Conservation (phyloP, 192 early-diverging fungal genomes). For the Coemansia sp. region DNA sequence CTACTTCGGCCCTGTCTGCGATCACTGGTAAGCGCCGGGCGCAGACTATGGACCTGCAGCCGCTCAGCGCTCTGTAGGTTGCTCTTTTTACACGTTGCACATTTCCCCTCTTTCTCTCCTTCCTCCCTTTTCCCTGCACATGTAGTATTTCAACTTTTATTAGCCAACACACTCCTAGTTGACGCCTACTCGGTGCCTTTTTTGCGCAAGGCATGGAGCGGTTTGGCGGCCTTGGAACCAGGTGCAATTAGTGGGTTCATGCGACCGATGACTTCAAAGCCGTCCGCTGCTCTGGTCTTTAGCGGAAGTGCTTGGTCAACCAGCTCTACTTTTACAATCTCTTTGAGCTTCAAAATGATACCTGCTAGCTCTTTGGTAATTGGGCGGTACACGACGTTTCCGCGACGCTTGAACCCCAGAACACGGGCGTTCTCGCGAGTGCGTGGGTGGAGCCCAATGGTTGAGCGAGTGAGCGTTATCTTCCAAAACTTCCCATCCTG, state of each 20-base stretch:
- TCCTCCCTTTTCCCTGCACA: not conserved
- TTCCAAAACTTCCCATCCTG: slow-evolving; percentile 52
- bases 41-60: slow-evolving; percentile 35
- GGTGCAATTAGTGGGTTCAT: slow-evolving; percentile 42
- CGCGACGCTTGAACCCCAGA: slow-evolving; percentile 56
- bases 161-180: not conserved
- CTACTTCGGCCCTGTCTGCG: not conserved
- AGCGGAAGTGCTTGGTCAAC: slow-evolving; percentile 35
- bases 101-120: not conserved
- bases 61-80: not conserved
- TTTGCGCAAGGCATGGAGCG: slow-evolving; percentile 35
- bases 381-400: slow-evolving; percentile 57
- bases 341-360: slow-evolving; percentile 62
- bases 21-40: slow-evolving; percentile 27
- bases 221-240: slow-evolving; percentile 49
- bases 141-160: slow-evolving; percentile 7
- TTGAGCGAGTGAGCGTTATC: slow-evolving; percentile 59
- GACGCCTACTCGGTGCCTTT: not conserved
- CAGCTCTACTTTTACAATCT: slow-evolving; percentile 58
- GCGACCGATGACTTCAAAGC: slow-evolving; percentile 49
- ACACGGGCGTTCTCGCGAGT: slow-evolving; percentile 53
- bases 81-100: not conserved
- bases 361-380: slow-evolving; percentile 58
- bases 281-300: slow-evolving; percentile 21
- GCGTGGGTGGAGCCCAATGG: slow-evolving; percentile 57